These are phyloP conservation scores for Psidium guajava DNA, from an alignment of 345 rosid species.

Conservation along the genomic window DNA sequence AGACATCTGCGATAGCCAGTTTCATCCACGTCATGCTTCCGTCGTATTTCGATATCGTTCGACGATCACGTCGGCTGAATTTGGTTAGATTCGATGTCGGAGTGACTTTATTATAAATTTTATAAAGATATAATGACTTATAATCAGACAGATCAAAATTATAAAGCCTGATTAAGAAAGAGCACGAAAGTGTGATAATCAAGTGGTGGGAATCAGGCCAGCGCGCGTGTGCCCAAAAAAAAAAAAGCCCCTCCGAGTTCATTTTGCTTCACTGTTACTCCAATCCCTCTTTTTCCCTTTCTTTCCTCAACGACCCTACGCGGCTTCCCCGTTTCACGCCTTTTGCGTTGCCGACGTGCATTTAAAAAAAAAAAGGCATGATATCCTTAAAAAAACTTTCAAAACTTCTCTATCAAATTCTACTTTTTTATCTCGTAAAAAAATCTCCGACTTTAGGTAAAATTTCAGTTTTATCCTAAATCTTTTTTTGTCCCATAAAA, in stretches of 20 bases:
- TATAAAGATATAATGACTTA: neutral
- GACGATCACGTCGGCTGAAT: fast-evolving
- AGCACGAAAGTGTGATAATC: neutral
- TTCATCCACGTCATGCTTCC: neutral
- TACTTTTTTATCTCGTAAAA: no score
- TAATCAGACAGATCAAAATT: neutral
- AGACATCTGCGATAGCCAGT: fast-evolving
- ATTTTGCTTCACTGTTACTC: neutral
- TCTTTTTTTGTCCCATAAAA: no score
- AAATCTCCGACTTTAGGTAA: no score
- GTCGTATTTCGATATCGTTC: neutral
- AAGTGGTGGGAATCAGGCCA: neutral
- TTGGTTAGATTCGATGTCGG: fast-evolving
- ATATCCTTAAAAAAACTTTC: no score
- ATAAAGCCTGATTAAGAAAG: neutral
- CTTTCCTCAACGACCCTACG: neutral
- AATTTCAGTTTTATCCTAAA: no score
- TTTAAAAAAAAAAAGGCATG: neutral
- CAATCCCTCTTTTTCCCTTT: neutral
- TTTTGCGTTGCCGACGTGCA: neutral
- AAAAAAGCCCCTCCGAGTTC: neutral
- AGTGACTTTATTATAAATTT: neutral
- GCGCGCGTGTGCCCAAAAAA: neutral
- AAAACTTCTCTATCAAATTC: no score
- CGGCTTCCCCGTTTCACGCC: neutral